phyloP scores from a whole-genome alignment of 768 basidiomycete species.

The Pisolithus sp. region DNA sequence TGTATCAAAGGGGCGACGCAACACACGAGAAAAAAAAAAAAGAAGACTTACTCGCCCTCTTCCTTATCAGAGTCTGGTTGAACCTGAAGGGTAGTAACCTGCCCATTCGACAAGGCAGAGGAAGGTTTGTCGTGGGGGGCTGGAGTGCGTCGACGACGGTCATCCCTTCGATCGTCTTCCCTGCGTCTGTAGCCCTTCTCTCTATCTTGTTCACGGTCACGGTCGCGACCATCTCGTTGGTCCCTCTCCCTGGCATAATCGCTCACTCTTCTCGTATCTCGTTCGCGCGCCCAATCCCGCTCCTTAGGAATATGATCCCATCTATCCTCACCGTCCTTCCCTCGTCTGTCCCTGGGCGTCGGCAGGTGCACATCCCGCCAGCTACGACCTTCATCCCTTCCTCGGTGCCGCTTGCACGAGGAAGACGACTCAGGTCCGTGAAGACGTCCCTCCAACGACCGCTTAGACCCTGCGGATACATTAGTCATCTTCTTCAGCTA shows the following conservation, averaged over 20 bases:
- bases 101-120: slow-evolving; percentile 16
- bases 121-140: slow-evolving; percentile 6
- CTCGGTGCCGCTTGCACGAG: slow-evolving; percentile 49
- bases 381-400: slow-evolving; percentile 49
- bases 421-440: slow-evolving; percentile 27
- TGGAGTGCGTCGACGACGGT: slow-evolving; percentile 19
- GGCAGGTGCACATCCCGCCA: slow-evolving; percentile 68
- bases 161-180: slow-evolving; percentile 25
- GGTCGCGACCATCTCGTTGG: slow-evolving; percentile 20
- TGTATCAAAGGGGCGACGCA: slow-evolving; percentile 5
- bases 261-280: slow-evolving; percentile 30
- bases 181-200: slow-evolving; percentile 22
- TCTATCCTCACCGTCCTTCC: slow-evolving; percentile 35
- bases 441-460: slow-evolving; percentile 58
- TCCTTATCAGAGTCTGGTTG: slow-evolving; percentile 58
- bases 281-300: slow-evolving; percentile 31
- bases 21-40: slow-evolving; percentile 5
- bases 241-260: slow-evolving; percentile 25
- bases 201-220: slow-evolving; percentile 19
- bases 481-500: slow-evolving; percentile 58
- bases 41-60: slow-evolving; percentile 85
- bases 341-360: slow-evolving; percentile 20
- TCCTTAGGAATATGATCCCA: slow-evolving; percentile 31
- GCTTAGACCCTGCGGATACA: slow-evolving; percentile 78
- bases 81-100: slow-evolving; percentile 8